Percentiles rank a stretch among this genome's conserved stretches.
These are phyloP conservation scores for Cairneyella variabilis DNA, from an alignment of 495 filamentous ascomycete species.

Conservation along the genomic window DNA sequence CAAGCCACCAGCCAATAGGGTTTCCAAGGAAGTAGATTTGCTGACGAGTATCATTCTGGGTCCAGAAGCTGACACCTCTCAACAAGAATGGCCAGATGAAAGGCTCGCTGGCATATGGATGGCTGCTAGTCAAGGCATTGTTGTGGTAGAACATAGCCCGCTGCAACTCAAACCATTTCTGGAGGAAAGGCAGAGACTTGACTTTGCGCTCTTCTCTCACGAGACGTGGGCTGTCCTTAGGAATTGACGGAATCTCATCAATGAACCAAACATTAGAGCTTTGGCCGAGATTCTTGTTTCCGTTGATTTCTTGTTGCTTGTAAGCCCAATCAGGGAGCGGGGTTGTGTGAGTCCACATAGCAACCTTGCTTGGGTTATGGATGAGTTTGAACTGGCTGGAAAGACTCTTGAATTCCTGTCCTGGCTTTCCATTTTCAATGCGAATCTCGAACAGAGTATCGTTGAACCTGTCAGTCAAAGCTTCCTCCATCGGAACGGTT, in stretches of 20 bases:
- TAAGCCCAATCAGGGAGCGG: slow-evolving; percentile 94
- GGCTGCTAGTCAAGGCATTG: slow-evolving; percentile 92
- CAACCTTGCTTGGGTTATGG: slow-evolving; percentile 88
- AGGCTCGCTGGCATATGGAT: slow-evolving; percentile 92
- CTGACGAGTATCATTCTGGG: slow-evolving; percentile 89
- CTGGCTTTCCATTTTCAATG: slow-evolving; percentile 78
- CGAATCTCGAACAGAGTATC: slow-evolving; percentile 92
- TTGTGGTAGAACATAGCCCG: slow-evolving; percentile 99
- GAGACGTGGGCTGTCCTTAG: slow-evolving; percentile 63
- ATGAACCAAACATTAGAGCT: slow-evolving; percentile 92
- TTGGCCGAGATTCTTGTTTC: slow-evolving; percentile 92
- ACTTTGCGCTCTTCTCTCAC: slow-evolving; percentile 68
- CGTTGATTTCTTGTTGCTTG: slow-evolving; percentile 98
- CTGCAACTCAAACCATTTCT: slow-evolving; percentile 95
- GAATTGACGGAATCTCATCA: slow-evolving; percentile 81
- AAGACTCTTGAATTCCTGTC: slow-evolving; percentile 84
- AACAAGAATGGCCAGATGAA: slow-evolving; percentile 97
- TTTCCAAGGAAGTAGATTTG: slow-evolving; percentile 99
- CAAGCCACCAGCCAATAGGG: slow-evolving; percentile 96
- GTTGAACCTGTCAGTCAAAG: slow-evolving; percentile 72
- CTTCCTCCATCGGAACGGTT: slow-evolving; percentile 67
- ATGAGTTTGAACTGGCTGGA: slow-evolving; percentile 92
- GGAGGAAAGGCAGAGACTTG: slow-evolving; percentile 81
- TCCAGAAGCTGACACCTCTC: slow-evolving; percentile 98
- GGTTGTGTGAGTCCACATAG: slow-evolving; percentile 96